Conservation (phyloP, 2,329 filamentous ascomycete species). For the Scedosporium minutisporum region DNA sequence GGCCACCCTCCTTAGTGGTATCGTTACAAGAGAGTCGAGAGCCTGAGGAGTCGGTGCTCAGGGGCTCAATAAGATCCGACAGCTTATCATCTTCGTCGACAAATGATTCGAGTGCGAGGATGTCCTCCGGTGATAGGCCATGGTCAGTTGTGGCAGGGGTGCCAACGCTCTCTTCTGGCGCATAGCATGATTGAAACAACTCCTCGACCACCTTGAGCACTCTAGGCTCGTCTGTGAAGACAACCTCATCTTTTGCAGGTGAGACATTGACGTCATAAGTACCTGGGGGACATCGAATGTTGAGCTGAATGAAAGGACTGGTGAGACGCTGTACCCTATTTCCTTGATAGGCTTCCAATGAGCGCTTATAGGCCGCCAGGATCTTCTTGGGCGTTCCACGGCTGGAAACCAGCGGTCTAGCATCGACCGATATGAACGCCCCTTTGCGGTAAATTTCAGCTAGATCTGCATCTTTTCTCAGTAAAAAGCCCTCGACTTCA, state of each 20-base stretch:
- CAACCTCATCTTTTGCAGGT: constrained; percentile 60
- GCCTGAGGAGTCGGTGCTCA: neutral
- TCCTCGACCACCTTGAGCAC: constrained; percentile 36
- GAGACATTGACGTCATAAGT: constrained; percentile 67
- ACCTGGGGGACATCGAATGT: constrained; percentile 49
- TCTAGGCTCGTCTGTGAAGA: constrained; percentile 48
- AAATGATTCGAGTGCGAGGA: neutral
- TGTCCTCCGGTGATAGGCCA: neutral
- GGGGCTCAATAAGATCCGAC: neutral
- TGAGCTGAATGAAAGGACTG: constrained; percentile 53
- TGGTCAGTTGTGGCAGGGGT: neutral
- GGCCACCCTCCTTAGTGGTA: neutral
- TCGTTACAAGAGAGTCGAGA: neutral
- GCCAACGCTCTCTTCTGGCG: neutral
- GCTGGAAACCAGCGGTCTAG: constrained; percentile 48
- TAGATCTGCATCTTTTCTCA: constrained; percentile 35
- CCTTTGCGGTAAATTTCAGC: constrained; percentile 34
- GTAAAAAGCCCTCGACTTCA: constrained; percentile 47
- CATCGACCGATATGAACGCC: constrained; percentile 59
- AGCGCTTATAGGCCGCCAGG: constrained; percentile 38
- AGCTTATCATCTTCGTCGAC: neutral
- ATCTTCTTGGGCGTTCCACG: constrained; percentile 53
- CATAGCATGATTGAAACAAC: constrained; percentile 33
- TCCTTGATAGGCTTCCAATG: constrained; percentile 25
- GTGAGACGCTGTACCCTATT: constrained; percentile 22